These are phyloP conservation scores for Phycomyces nitens DNA, from an alignment of 192 early-diverging fungal genomes.

Conservation along the genomic window DNA sequence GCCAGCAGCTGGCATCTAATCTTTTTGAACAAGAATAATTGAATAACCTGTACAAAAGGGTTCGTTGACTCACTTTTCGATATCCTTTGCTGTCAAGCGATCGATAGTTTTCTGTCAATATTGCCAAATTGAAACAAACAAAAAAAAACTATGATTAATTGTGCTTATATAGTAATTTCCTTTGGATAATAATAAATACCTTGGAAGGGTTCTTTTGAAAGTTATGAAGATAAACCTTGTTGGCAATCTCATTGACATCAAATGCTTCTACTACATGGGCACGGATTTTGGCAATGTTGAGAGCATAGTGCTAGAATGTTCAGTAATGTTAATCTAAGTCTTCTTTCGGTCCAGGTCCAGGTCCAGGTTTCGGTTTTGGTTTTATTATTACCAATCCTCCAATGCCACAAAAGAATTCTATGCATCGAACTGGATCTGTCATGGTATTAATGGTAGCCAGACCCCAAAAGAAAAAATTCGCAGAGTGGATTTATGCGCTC, in stretches of 20 bases:
- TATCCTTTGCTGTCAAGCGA: constrained; percentile 21
- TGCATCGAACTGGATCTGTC: constrained; percentile 13
- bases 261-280: constrained; percentile 76
- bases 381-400: constrained; percentile 52
- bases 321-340: neutral
- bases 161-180: neutral
- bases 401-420: constrained; percentile 62
- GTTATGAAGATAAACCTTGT: constrained; percentile 44
- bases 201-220: constrained; percentile 21
- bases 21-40: neutral
- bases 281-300: constrained; percentile 55
- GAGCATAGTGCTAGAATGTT: constrained; percentile 63
- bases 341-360: neutral
- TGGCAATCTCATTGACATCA: constrained; percentile 89
- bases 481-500: neutral
- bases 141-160: neutral
- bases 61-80: constrained; percentile 13
- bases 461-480: neutral
- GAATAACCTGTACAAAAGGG: neutral
- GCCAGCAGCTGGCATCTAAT: constrained; percentile 71
- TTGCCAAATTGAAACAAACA: too few species aligned
- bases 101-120: constrained; percentile 25
- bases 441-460: constrained; percentile 1
- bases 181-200: neutral
- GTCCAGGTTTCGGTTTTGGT: too few species aligned